Evolutionary conservation across 179 eudicot genomes (phyloP).

Genomic region (Amaranthus tricolor): DNA sequence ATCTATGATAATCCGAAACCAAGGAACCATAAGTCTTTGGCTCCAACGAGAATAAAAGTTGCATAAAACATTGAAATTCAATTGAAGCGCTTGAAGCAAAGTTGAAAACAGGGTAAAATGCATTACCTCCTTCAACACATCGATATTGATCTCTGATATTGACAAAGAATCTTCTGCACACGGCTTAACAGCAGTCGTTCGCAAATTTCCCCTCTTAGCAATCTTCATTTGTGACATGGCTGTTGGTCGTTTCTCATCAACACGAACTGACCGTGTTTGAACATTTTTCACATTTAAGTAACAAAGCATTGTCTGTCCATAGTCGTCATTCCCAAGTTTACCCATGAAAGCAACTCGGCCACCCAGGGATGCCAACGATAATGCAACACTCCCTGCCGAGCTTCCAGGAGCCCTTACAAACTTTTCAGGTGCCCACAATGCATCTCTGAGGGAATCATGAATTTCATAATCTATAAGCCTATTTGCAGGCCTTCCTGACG

Average conservation of each 20-base stretch:
- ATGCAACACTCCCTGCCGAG: slow-evolving; percentile 74
- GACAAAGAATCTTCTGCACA: slow-evolving; percentile 87
- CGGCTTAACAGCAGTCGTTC: slow-evolving; percentile 50
- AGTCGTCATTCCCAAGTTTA: slow-evolving; percentile 81
- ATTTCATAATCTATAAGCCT: slow-evolving; percentile 73
- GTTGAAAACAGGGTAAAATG: neutral
- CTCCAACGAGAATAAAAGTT: neutral
- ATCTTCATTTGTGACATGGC: slow-evolving; percentile 76
- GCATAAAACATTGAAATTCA: neutral
- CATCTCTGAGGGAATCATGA: slow-evolving; percentile 64
- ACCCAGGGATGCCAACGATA: slow-evolving; percentile 70
- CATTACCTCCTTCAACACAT: slow-evolving; percentile 82
- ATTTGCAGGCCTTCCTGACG: slow-evolving; percentile 78
- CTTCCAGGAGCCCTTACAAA: slow-evolving; percentile 88
- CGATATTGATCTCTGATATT: slow-evolving; percentile 78
- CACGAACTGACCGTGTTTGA: slow-evolving; percentile 68
- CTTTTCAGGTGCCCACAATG: slow-evolving; percentile 73
- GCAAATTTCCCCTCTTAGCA: slow-evolving; percentile 65
- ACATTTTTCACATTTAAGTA: slow-evolving; percentile 55
- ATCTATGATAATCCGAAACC: neutral
- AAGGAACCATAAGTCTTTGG: neutral
- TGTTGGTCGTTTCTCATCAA: slow-evolving; percentile 60
- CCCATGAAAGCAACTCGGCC: slow-evolving; percentile 95
- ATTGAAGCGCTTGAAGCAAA: neutral
- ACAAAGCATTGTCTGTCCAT: slow-evolving; percentile 67